Conservation (phyloP, 1,284 basidiomycete genomes). For the Tausonia pullulans region DNA sequence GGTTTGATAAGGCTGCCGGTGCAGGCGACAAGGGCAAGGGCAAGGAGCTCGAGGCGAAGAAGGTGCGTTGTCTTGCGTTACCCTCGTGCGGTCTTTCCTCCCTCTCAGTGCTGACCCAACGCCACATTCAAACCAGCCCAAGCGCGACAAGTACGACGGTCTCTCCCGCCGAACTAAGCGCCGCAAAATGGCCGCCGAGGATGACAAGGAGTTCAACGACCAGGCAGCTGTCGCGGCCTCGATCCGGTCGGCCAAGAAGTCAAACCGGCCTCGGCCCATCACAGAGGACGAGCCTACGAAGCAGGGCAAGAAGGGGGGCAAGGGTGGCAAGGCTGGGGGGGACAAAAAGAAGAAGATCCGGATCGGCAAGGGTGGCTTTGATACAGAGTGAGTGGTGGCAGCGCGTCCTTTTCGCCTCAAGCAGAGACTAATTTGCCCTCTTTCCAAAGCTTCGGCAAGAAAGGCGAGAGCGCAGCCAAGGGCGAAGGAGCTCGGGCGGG, state of each 20-base stretch:
- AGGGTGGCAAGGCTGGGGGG: slow-evolving; percentile 19
- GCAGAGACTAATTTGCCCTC: too few species aligned
- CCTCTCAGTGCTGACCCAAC: slow-evolving; percentile 8
- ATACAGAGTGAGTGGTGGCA: slow-evolving; percentile 4
- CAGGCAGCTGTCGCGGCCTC: slow-evolving; percentile 52
- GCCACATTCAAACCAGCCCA: slow-evolving; percentile 42
- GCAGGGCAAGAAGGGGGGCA: slow-evolving; percentile 28
- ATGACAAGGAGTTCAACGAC: slow-evolving; percentile 54
- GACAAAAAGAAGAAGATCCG: slow-evolving; percentile 18
- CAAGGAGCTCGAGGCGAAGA: slow-evolving; percentile 34
- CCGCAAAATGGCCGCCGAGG: slow-evolving; percentile 70
- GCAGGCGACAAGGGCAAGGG: slow-evolving; percentile 26
- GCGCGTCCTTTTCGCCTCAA: too few species aligned
- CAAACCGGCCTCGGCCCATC: slow-evolving; percentile 48
- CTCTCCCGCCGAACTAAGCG: slow-evolving; percentile 72
- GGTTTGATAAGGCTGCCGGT: slow-evolving; percentile 31
- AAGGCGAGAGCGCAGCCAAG: slow-evolving; percentile 1
- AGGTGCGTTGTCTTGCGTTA: slow-evolving; percentile 28
- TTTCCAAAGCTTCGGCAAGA: slow-evolving; percentile 5
- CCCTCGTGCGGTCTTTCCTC: slow-evolving; percentile 10
- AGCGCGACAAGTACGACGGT: slow-evolving; percentile 71
- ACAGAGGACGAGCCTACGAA: slow-evolving; percentile 33
- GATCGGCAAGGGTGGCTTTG: slow-evolving; percentile 17
- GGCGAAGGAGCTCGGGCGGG: slow-evolving; percentile 16
- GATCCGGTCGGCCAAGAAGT: slow-evolving; percentile 75